phyloP scores from a whole-genome alignment of 768 basidiomycete genomes.

The Plicaturopsis crispa region DNA sequence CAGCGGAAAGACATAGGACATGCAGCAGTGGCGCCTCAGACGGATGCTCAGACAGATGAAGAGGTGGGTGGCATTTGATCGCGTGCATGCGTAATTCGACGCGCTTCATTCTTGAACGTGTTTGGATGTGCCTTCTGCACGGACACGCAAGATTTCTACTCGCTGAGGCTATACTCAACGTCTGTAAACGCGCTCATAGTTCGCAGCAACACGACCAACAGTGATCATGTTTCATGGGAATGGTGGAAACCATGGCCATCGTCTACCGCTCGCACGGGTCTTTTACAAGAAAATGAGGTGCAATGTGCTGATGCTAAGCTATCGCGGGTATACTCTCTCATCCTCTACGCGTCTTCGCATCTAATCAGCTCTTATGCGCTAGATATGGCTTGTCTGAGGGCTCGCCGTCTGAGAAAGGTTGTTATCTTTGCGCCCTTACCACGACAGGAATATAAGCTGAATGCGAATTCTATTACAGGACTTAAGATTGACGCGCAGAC shows the following conservation, averaged over 20 bases:
- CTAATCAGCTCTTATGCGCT: not conserved
- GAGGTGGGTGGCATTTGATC: conserved; percentile 34
- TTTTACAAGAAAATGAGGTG: conserved; percentile 82
- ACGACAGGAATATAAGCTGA: not conserved
- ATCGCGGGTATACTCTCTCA: conserved; percentile 62
- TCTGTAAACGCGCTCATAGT: conserved; percentile 6
- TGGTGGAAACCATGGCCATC: conserved; percentile 81
- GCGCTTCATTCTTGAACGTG: conserved; percentile 1
- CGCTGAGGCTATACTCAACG: not conserved
- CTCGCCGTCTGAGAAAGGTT: conserved; percentile 77
- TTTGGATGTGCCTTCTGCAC: conserved; percentile 1
- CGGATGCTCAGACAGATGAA: conserved; percentile 40
- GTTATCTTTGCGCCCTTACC: conserved; percentile 8
- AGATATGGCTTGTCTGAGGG: conserved; percentile 91
- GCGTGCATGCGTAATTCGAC: not conserved
- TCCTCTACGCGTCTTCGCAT: conserved; percentile 1
- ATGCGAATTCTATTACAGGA: conserved; percentile 30
- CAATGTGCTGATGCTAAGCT: conserved; percentile 92
- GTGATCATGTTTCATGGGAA: conserved; percentile 94
- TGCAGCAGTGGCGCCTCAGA: conserved; percentile 17
- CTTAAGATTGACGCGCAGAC: conserved; percentile 83
- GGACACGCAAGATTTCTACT: not conserved
- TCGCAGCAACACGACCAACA: conserved; percentile 59
- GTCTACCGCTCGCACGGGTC: conserved; percentile 79
- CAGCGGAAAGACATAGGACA: conserved; percentile 45